Conservation (phyloP, 1,284 basidiomycete genomes). For the Cystobasidium slooffiae region DNA sequence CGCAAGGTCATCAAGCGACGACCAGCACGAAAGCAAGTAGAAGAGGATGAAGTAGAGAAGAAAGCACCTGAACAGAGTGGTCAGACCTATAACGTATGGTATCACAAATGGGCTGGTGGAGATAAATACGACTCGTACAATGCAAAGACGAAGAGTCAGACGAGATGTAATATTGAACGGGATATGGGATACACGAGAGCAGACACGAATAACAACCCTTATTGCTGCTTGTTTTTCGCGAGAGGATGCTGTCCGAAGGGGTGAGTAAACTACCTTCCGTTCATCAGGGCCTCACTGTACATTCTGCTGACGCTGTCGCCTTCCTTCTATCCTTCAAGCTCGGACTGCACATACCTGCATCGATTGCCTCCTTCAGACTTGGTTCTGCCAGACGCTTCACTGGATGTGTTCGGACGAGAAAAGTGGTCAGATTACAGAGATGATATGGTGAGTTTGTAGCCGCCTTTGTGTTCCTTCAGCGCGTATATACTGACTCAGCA, state of each 20-base stretch:
- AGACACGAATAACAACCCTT: constrained; percentile 86
- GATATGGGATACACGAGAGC: constrained; percentile 93
- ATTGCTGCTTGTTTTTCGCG: constrained; percentile 93
- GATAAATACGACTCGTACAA: constrained; percentile 92
- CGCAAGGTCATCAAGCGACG: constrained; percentile 50
- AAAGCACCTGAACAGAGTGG: constrained; percentile 85
- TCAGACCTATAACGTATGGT: constrained; percentile 83
- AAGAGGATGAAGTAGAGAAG: constrained; percentile 84
- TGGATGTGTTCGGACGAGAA: constrained; percentile 95
- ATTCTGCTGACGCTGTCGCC: background rate
- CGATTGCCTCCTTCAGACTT: constrained; percentile 72
- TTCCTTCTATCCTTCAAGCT: background rate
- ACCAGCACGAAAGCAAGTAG: constrained; percentile 57
- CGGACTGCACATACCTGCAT: constrained; percentile 92
- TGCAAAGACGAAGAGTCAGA: constrained; percentile 91
- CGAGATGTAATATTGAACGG: constrained; percentile 82
- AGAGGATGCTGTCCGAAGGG: constrained; percentile 97
- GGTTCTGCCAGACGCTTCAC: constrained; percentile 82
- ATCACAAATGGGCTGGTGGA: constrained; percentile 96
- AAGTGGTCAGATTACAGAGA: constrained; percentile 97
- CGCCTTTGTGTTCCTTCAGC: background rate
- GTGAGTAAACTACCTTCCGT: constrained; percentile 54
- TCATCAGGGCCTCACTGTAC: background rate
- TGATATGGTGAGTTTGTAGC: constrained; percentile 72
- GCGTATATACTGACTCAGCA: background rate